A percentile compares a stretch with the other conserved stretches of the same genome.
Conservation (phyloP, 805 yeast species). For the Tanozyma kutaoensis region DNA sequence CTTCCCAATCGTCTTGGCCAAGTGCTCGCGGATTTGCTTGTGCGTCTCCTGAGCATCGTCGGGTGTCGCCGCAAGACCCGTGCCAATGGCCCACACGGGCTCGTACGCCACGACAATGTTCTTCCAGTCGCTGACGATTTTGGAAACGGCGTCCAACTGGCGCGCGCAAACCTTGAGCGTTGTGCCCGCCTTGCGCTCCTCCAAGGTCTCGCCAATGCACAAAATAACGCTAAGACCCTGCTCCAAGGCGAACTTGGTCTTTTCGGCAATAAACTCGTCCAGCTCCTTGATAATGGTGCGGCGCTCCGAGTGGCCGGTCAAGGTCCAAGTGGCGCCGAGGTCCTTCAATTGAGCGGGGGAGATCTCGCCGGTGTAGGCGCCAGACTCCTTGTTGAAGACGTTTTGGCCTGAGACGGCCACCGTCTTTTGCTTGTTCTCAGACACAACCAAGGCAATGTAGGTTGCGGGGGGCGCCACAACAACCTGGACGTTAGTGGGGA, state of each 20-base stretch:
- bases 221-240: constrained; percentile 82
- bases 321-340: constrained; percentile 86
- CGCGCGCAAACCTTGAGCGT: constrained; percentile 79
- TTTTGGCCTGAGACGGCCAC: constrained; percentile 87
- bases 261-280: constrained; percentile 84
- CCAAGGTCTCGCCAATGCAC: constrained; percentile 96
- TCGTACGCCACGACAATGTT: constrained; percentile 93
- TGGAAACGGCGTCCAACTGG: constrained; percentile 83
- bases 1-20: constrained; percentile 63
- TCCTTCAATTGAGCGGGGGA: constrained; percentile 84
- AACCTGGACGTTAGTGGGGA: constrained; percentile 76
- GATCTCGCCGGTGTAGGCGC: constrained; percentile 98
- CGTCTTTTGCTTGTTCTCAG: constrained; percentile 52
- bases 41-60: constrained; percentile 96
- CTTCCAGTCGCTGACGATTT: constrained; percentile 76
- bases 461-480: constrained; percentile 96
- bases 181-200: constrained; percentile 81
- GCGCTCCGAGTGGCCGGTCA: constrained; percentile 98
- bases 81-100: constrained; percentile 99
- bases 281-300: constrained; percentile 85
- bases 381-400: constrained; percentile 73
- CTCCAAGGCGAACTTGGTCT: constrained; percentile 89
- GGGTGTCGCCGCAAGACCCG: constrained; percentile 98
- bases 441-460: constrained; percentile 68
- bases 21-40: constrained; percentile 72